Percentiles rank a stretch among this genome's conserved stretches.
phyloP scores from a whole-genome alignment of 75 land plant species.

The Selaginella tamariscina region DNA sequence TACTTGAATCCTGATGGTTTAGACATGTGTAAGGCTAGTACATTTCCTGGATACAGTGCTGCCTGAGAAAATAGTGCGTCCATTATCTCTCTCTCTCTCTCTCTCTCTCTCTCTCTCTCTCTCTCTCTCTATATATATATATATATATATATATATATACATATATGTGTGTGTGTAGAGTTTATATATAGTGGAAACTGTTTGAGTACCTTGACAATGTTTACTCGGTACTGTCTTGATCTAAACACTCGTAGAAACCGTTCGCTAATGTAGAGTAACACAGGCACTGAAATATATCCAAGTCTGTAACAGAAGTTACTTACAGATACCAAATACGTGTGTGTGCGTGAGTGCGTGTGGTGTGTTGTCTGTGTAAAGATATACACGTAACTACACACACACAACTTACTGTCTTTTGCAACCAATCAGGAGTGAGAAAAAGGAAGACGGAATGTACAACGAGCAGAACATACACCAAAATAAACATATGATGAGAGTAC shows the following conservation, averaged over 20 bases:
- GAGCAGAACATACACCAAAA: conserved; percentile 63
- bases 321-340: no score
- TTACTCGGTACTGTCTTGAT: conserved; percentile 20
- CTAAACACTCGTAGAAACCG: conserved; percentile 17
- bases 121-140: no score
- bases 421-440: conserved; percentile 49
- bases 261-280: conserved; percentile 22
- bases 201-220: conserved; percentile 21
- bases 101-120: no score
- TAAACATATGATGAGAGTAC: conserved; percentile 86
- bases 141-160: no score
- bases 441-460: conserved; percentile 58
- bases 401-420: conserved; percentile 46
- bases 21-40: conserved; percentile 74
- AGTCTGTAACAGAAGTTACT: conserved; percentile 16
- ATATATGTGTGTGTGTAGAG: neutral
- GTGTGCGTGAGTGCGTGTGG: no score
- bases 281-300: conserved; percentile 26
- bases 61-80: conserved; percentile 51
- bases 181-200: neutral
- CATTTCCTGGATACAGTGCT: conserved; percentile 91
- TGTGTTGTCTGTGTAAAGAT: no score
- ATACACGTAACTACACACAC: no score
- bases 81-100: no score
- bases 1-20: conserved; percentile 71